Evolutionary conservation across 805 yeast genomes (phyloP), one percentile per base, ranked within the genome.

Genomic region (Hemisphaericaspora nanyangensis): DNA sequence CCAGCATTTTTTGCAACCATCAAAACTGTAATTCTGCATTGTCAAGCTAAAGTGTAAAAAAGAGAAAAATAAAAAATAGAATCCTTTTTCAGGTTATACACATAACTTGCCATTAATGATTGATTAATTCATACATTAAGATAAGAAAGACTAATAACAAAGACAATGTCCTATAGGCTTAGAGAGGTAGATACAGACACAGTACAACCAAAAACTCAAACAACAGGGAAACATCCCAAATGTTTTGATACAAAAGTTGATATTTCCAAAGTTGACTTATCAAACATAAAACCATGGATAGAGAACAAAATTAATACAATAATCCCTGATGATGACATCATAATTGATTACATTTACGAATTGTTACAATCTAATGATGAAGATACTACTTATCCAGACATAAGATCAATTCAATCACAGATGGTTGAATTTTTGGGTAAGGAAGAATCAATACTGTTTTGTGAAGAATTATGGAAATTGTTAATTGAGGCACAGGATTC

Each of bases 261-360:
- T n/a, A 34, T 37, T 12, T 38, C 54, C 12, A 68, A 64, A 44
- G 68, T 76, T 22, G 63, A 74, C 45, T 44, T 59, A 33, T 46
- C 41, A 0, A 59, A 70, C n/a, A 56, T 76, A 4, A 55, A 60
- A 35, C 44, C 45, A 12, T 76, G 79, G 76, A 58, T 75, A 15
- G 47, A 44, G 2, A 47, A 50, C 4, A 47, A 54, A 35, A 40
- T 75, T 22, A 52, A 60, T 12, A 50, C 59, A 32, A 52, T 61
- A 8, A 50, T 74, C 10, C 77, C 77, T 0, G 79, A 72, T 33
- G 82, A 77, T 46, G 82, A 76, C 17, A 68, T 76, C 3, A 61
- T 71, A 5, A 56, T 63, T 3, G 78, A 70, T 29, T 75, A 72
- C 39, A 51, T 71, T 4, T 53, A 55, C 35, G 79, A 77, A 48